Evolutionary conservation across 192 early-diverging fungal species (phyloP).

Genomic region (Coemansia sp.): DNA sequence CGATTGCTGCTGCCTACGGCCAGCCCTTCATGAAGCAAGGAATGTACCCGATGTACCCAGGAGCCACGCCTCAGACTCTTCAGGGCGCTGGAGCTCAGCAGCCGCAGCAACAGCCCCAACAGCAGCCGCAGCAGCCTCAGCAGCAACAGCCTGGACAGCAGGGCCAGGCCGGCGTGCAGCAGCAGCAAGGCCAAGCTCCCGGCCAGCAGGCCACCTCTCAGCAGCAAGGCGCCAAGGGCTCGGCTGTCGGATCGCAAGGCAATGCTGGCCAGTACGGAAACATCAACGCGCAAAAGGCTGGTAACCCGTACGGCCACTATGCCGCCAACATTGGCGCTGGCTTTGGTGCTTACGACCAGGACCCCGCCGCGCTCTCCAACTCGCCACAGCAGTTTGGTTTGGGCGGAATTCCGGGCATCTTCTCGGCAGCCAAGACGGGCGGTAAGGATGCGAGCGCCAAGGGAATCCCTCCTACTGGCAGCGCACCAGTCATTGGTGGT

Average conservation of each 20-base stretch:
- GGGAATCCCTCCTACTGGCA: conserved; percentile 33
- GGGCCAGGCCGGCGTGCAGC: conserved; percentile 27
- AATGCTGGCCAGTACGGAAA: conserved; percentile 37
- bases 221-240: conserved; percentile 41
- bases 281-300: conserved; percentile 52
- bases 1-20: conserved; percentile 70
- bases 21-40: conserved; percentile 90
- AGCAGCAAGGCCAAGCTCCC: conserved; percentile 25
- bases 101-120: conserved; percentile 35
- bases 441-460: conserved; percentile 42
- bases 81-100: conserved; percentile 40
- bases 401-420: conserved; percentile 50
- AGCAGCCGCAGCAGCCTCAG: conserved; percentile 33
- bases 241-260: conserved; percentile 24
- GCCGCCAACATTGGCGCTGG: conserved; percentile 46
- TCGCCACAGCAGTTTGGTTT: conserved; percentile 53
- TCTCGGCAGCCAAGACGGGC: conserved; percentile 41
- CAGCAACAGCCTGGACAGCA: conserved; percentile 38
- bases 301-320: conserved; percentile 54
- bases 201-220: conserved; percentile 32
- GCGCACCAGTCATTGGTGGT: conserved; percentile 49
- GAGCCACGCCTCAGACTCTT: conserved; percentile 31
- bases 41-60: conserved; percentile 82
- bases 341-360: conserved; percentile 51
- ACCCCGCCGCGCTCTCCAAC: conserved; percentile 42